Evolutionary conservation across 2,329 filamentous ascomycete species (phyloP).

Genomic region (Penicillium sp.): DNA sequence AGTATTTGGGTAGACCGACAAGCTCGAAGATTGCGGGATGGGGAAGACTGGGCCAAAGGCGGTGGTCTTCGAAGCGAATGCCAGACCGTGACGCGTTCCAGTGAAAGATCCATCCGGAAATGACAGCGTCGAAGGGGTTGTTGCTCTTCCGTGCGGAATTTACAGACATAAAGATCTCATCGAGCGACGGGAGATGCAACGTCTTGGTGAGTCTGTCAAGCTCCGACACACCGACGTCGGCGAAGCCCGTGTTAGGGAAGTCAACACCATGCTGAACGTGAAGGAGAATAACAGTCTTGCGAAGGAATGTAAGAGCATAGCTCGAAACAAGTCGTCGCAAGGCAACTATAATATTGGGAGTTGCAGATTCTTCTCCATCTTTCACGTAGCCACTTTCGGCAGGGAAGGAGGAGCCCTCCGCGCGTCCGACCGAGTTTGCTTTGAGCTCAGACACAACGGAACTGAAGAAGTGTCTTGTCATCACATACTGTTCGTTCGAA

Average conservation of each 20-base stretch:
- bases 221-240: constrained; percentile 67
- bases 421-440: constrained; percentile 36
- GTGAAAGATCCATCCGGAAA: constrained; percentile 68
- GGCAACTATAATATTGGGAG: constrained; percentile 32
- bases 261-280: constrained; percentile 87
- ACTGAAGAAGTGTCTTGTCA: constrained; percentile 39
- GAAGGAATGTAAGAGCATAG: constrained; percentile 85
- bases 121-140: constrained; percentile 50
- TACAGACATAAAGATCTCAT: constrained; percentile 69
- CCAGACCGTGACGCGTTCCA: constrained; percentile 37
- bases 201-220: constrained; percentile 75
- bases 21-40: constrained; percentile 94
- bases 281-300: constrained; percentile 78
- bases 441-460: constrained; percentile 39
- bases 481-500: constrained; percentile 28
- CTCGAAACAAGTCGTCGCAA: constrained; percentile 57
- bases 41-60: constrained; percentile 53
- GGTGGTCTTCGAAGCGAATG: constrained; percentile 33
- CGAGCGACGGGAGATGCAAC: constrained; percentile 72
- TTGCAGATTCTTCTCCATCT: constrained; percentile 37
- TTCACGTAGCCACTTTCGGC: constrained; percentile 39
- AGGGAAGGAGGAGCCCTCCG: constrained; percentile 36
- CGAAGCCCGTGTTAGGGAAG: constrained; percentile 68
- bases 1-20: constrained; percentile 86
- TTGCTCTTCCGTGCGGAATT: constrained; percentile 40